Conservation (phyloP, 371 early-diverging fungal genomes). For the Rhizopus arrhizus region DNA sequence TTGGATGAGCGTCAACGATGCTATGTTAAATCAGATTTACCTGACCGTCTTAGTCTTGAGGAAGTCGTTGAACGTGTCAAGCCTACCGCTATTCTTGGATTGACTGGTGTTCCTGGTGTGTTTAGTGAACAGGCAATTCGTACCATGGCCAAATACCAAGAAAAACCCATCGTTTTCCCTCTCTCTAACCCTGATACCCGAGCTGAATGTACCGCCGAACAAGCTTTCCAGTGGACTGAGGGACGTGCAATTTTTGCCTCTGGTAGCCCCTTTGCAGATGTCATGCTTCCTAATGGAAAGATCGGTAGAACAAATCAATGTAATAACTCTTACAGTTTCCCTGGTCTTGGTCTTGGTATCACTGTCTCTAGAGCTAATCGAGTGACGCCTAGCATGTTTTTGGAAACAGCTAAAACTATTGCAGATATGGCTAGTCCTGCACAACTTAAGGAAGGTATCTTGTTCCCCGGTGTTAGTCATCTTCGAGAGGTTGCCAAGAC, state of each 20-base stretch:
- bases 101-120: constrained; percentile 61
- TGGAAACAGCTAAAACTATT: constrained; percentile 62
- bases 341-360: constrained; percentile 63
- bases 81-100: constrained; percentile 66
- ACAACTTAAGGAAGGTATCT: constrained; percentile 61
- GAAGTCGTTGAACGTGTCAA: constrained; percentile 61
- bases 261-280: constrained; percentile 62
- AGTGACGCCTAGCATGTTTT: constrained; percentile 64
- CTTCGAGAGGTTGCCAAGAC: constrained; percentile 56
- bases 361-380: constrained; percentile 56
- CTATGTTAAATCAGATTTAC: constrained; percentile 57
- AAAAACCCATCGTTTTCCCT: constrained; percentile 66
- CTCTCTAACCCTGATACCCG: constrained; percentile 67
- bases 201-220: constrained; percentile 68
- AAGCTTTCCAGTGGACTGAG: constrained; percentile 65
- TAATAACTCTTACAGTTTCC: constrained; percentile 68
- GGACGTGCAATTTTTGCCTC: constrained; percentile 68
- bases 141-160: constrained; percentile 61
- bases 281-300: constrained; percentile 46
- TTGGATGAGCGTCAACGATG: constrained; percentile 58
- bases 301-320: constrained; percentile 62
- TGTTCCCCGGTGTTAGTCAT: constrained; percentile 60
- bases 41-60: constrained; percentile 55
- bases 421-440: constrained; percentile 61
- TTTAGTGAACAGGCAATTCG: constrained; percentile 62